Evolutionary conservation across 768 basidiomycete genomes (phyloP).

Genomic region (Chiua virens): DNA sequence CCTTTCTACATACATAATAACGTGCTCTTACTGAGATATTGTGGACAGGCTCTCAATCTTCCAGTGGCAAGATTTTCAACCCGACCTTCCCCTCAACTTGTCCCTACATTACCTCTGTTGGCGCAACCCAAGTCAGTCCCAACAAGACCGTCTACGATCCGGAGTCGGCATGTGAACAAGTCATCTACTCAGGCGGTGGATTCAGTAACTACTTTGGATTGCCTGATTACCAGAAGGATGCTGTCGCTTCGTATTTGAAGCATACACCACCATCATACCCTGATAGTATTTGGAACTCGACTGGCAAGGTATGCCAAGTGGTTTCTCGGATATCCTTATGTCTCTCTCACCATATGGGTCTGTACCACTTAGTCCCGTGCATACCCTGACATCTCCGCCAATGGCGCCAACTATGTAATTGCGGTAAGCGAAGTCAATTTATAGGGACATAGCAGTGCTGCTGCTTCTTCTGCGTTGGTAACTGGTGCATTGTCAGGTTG

Average conservation of each 20-base stretch:
- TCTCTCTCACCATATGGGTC: conserved; percentile 11
- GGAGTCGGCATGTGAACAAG: conserved; percentile 46
- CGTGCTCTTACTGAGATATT: neutral
- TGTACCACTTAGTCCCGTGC: conserved; percentile 48
- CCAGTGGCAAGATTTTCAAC: conserved; percentile 55
- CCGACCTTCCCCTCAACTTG: conserved; percentile 51
- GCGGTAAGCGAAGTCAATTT: conserved; percentile 12
- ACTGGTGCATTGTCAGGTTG: conserved; percentile 23
- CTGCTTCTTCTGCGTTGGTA: conserved; percentile 13
- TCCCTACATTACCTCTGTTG: conserved; percentile 69
- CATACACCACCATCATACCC: conserved; percentile 42
- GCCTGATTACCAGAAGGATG: conserved; percentile 53
- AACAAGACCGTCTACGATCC: conserved; percentile 42
- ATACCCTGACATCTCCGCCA: conserved; percentile 61
- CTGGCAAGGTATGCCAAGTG: conserved; percentile 35
- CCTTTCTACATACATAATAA: neutral
- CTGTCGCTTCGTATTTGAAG: conserved; percentile 46
- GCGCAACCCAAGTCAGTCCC: conserved; percentile 55
- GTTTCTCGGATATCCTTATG: neutral
- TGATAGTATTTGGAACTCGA: conserved; percentile 44
- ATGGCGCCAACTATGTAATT: conserved; percentile 39
- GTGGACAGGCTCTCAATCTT: conserved; percentile 32
- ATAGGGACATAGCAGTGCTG: too few species aligned
- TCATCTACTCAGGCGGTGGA: conserved; percentile 53
- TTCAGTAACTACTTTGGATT: conserved; percentile 54